These are phyloP conservation scores for Lophium mytilinum DNA, from an alignment of 495 filamentous ascomycete genomes.

Conservation along the genomic window DNA sequence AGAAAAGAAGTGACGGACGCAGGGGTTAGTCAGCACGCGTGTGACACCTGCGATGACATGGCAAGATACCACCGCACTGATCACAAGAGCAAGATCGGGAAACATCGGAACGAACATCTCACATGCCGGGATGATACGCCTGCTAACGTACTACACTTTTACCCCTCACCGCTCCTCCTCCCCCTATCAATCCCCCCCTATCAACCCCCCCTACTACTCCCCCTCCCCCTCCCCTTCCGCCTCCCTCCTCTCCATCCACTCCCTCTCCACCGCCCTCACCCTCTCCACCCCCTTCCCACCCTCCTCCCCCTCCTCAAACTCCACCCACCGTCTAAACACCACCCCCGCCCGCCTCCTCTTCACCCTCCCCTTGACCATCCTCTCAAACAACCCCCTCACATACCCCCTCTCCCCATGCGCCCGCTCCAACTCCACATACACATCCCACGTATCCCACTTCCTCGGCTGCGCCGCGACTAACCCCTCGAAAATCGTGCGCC, in stretches of 20 bases:
- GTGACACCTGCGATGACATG: no score
- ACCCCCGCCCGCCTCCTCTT: constrained; percentile 30
- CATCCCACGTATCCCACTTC: constrained; percentile 85
- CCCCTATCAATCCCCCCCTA: not conserved
- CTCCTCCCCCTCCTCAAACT: constrained; percentile 33
- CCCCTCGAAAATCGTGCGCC: constrained; percentile 88
- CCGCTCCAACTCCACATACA: constrained; percentile 80
- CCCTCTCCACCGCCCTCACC: constrained; percentile 27
- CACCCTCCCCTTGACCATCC: constrained; percentile 59
- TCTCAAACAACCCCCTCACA: constrained; percentile 69
- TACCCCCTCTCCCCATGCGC: constrained; percentile 53
- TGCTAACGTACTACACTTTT: no score
- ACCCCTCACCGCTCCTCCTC: no score
- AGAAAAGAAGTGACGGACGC: no score
- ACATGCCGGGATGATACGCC: no score
- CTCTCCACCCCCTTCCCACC: constrained; percentile 26
- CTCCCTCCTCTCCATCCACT: constrained; percentile 25
- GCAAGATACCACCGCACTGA: no score
- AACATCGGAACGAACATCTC: no score
- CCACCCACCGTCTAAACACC: constrained; percentile 34
- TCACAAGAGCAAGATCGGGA: no score
- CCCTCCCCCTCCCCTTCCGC: not conserved
- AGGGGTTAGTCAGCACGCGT: no score
- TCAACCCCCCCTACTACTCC: no score
- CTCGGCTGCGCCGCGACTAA: constrained; percentile 78